Percentiles rank a stretch among this genome's conserved stretches.
phyloP scores from a whole-genome alignment of 2,329 filamentous ascomycete species.

The Colletotrichum sp. region DNA sequence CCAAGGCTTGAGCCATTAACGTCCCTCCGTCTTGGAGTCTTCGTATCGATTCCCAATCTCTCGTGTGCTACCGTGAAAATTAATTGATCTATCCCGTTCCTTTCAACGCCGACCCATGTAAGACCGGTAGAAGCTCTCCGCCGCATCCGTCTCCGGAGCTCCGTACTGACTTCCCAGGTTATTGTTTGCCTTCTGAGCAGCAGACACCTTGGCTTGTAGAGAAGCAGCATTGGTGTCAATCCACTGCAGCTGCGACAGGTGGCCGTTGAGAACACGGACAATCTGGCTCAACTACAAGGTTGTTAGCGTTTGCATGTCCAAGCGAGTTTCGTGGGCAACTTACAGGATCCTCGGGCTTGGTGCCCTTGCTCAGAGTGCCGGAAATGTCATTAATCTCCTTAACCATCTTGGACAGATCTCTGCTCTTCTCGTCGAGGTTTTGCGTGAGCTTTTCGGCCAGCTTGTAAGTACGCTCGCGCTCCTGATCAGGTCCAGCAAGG shows the following conservation, averaged over 20 bases:
- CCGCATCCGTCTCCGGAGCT: conserved; percentile 70
- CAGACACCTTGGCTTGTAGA: conserved; percentile 81
- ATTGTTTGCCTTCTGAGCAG: conserved; percentile 81
- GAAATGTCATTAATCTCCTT: conserved; percentile 96
- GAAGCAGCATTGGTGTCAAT: conserved; percentile 87
- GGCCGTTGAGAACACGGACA: conserved; percentile 91
- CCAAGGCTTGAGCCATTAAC: neutral
- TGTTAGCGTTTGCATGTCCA: conserved; percentile 25
- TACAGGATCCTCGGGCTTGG: conserved; percentile 87
- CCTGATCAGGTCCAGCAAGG: conserved; percentile 88
- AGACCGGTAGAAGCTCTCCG: conserved; percentile 90
- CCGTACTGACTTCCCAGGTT: conserved; percentile 62
- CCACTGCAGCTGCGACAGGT: conserved; percentile 89
- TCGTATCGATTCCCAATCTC: conserved; percentile 13
- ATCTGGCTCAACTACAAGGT: conserved; percentile 82
- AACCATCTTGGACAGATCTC: conserved; percentile 93
- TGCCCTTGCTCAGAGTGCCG: conserved; percentile 86
- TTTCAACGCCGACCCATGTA: conserved; percentile 76
- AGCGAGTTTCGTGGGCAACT: conserved; percentile 38
- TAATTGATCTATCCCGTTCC: conserved; percentile 17
- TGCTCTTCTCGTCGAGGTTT: conserved; percentile 90
- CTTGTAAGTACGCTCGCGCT: conserved; percentile 96
- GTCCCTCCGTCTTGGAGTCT: neutral
- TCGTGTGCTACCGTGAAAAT: conserved; percentile 27
- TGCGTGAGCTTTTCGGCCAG: conserved; percentile 92